Evolutionary conservation across 2,329 filamentous ascomycete genomes (phyloP).

Genomic region (Alternaria gaisen): DNA sequence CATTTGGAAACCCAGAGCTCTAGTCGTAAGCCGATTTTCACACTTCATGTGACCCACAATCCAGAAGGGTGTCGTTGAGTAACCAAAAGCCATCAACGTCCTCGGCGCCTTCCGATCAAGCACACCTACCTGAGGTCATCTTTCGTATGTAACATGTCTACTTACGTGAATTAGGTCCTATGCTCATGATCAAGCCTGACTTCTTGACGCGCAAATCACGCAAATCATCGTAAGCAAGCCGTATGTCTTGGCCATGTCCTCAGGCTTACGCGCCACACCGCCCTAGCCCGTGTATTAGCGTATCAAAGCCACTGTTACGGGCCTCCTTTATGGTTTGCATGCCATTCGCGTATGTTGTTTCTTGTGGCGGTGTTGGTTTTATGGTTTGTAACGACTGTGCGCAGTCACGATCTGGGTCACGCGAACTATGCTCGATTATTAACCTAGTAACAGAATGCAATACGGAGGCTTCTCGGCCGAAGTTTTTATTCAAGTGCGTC

Average conservation of each 20-base stretch:
- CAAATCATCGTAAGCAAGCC: slow-evolving; percentile 14
- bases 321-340: too few relatives aligned
- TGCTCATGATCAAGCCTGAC: background rate
- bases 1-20: background rate
- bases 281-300: background rate
- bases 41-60: background rate
- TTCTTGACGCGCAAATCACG: background rate
- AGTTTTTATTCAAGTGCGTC: background rate
- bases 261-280: slow-evolving; percentile 5
- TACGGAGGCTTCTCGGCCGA: background rate
- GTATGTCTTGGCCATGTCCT: slow-evolving; percentile 16
- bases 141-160: background rate
- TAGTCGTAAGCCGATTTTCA: background rate
- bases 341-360: background rate
- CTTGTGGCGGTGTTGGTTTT: background rate
- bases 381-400: background rate
- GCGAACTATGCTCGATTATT: background rate
- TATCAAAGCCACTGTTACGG: background rate
- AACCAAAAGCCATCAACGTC: background rate
- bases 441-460: background rate
- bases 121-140: too few relatives aligned
- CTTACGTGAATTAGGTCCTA: background rate
- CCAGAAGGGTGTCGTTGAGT: slow-evolving; percentile 1
- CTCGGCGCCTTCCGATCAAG: background rate
- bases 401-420: background rate